These are phyloP conservation scores for Pichia sp. DNA, from an alignment of 1,139 yeast genomes.

Conservation along the genomic window DNA sequence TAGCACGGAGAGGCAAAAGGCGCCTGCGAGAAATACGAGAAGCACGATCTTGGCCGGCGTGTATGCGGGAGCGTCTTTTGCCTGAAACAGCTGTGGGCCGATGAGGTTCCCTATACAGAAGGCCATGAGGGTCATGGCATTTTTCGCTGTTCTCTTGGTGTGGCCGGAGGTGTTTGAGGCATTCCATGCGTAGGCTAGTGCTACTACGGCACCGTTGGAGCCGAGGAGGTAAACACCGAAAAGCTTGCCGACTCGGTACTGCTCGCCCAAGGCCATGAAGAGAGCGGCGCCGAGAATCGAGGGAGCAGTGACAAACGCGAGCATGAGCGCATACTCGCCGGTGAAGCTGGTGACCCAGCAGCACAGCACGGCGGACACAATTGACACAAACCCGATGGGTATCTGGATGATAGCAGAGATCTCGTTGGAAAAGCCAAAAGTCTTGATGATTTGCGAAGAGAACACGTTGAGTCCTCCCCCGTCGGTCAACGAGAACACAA, in stretches of 20 bases:
- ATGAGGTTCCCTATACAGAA: conserved; percentile 57
- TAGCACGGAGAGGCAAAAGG: conserved; percentile 29
- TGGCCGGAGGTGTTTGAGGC: conserved; percentile 60
- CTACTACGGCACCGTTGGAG: conserved; percentile 18
- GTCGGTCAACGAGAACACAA: conserved; percentile 37
- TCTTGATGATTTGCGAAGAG: conserved; percentile 44
- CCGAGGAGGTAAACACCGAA: conserved; percentile 21
- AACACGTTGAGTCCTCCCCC: conserved; percentile 44
- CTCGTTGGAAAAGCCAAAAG: conserved; percentile 40
- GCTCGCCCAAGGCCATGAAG: conserved; percentile 11
- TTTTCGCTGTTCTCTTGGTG: conserved; percentile 40
- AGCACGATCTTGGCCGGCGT: conserved; percentile 44
- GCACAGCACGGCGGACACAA: conserved; percentile 17
- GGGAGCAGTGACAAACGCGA: conserved; percentile 14
- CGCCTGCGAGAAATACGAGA: conserved; percentile 39
- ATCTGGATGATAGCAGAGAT: conserved; percentile 40
- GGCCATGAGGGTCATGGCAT: conserved; percentile 50
- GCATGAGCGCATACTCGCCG: conserved; percentile 16
- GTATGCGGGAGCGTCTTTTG: conserved; percentile 40
- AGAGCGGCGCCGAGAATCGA: conserved; percentile 19
- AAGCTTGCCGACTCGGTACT: conserved; percentile 19
- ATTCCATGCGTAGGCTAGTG: conserved; percentile 39
- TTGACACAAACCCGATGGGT: conserved; percentile 36
- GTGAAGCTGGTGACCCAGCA: conserved; percentile 19
- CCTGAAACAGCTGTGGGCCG: conserved; percentile 46